These are phyloP conservation scores for Pythium volutum DNA, from an alignment of 352 stramenopile species.

Conservation along the genomic window DNA sequence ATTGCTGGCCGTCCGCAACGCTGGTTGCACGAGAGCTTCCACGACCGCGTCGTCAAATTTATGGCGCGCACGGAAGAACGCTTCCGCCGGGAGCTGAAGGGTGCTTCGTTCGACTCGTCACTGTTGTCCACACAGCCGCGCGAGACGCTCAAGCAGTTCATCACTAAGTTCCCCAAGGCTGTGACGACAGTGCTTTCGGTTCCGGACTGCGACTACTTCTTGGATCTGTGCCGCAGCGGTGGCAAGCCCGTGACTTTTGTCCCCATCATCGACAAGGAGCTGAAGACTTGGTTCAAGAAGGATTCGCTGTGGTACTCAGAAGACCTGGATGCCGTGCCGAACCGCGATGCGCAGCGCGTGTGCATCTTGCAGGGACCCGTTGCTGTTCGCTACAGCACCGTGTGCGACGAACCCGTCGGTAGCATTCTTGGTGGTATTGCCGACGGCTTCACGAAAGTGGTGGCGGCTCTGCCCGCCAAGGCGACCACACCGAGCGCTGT, in stretches of 20 bases:
- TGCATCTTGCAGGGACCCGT: constrained; percentile 84
- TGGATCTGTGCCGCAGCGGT: constrained; percentile 73
- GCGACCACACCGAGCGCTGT: not conserved
- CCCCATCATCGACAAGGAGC: constrained; percentile 74
- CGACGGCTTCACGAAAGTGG: constrained; percentile 50
- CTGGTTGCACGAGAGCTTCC: constrained; percentile 76
- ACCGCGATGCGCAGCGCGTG: constrained; percentile 73
- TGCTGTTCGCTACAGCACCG: constrained; percentile 75
- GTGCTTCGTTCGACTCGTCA: constrained; percentile 39
- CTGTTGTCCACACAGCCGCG: constrained; percentile 42
- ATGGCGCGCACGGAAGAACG: constrained; percentile 64
- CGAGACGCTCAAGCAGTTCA: constrained; percentile 42
- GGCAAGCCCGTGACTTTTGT: constrained; percentile 89
- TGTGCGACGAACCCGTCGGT: constrained; percentile 69
- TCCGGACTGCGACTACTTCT: constrained; percentile 78
- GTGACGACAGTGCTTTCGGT: constrained; percentile 63
- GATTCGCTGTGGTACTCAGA: constrained; percentile 91
- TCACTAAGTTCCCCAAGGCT: constrained; percentile 47
- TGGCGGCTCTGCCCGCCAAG: constrained; percentile 12
- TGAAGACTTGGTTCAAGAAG: constrained; percentile 89
- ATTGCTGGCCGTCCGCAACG: constrained; percentile 44
- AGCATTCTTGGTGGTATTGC: constrained; percentile 73
- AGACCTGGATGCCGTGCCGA: constrained; percentile 77
- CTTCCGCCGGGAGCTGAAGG: constrained; percentile 41
- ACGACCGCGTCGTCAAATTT: constrained; percentile 70